phyloP scores from a whole-genome alignment of 2,329 filamentous ascomycete genomes.

The Calonectria ilicicola region DNA sequence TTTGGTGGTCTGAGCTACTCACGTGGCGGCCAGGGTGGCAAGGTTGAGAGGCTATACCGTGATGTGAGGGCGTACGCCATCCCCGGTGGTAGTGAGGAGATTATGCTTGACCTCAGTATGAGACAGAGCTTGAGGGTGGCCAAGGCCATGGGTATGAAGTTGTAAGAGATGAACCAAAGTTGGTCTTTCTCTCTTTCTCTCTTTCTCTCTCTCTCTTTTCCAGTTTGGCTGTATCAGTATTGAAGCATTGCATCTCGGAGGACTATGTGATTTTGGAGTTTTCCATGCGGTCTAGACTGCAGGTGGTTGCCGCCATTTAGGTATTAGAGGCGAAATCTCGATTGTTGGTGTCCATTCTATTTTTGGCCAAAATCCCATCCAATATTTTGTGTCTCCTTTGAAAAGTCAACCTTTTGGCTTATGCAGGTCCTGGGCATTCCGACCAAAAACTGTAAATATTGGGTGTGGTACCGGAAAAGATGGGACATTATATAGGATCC shows the following conservation, averaged over 20 bases:
- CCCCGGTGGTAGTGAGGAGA: conserved; percentile 95
- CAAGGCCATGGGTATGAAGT: conserved; percentile 94
- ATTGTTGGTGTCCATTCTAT: not conserved
- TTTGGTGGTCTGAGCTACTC: conserved; percentile 95
- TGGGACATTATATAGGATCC: no score
- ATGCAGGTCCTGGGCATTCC: no score
- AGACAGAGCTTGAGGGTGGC: conserved; percentile 90
- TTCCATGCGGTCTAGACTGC: not conserved
- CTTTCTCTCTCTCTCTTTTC: no score
- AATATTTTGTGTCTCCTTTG: not conserved
- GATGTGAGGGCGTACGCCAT: conserved; percentile 97
- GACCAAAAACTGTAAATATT: no score
- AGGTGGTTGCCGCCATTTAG: conserved; percentile 5
- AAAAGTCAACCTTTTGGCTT: not conserved
- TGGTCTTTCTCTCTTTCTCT: no score
- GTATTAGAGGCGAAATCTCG: conserved; percentile 14
- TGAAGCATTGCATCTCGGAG: conserved; percentile 8
- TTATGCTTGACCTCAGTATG: conserved; percentile 98
- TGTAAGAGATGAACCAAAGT: conserved; percentile 65
- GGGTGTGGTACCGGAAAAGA: no score
- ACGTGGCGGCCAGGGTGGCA: conserved; percentile 92
- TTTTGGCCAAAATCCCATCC: not conserved
- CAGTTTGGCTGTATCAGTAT: conserved; percentile 12
- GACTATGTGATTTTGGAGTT: conserved; percentile 11
- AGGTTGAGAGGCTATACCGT: conserved; percentile 93